Evolutionary conservation across 2,329 filamentous ascomycete genomes (phyloP).

Genomic region (Macrophomina pseudophaseolina): DNA sequence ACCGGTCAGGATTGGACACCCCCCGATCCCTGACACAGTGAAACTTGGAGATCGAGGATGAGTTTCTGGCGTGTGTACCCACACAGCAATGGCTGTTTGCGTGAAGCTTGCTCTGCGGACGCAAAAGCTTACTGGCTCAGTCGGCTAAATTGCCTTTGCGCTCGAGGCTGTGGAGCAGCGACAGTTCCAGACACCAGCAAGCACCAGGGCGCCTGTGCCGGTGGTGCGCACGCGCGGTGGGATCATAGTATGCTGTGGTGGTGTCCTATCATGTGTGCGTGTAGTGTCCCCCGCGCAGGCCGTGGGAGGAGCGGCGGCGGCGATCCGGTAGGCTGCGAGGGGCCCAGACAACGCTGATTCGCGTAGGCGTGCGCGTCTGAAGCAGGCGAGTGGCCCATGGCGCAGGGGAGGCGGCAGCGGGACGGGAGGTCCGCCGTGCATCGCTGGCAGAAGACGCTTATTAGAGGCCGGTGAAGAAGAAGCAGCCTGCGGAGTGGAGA

Average conservation of each 20-base stretch:
- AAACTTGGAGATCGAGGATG: conserved; percentile 18
- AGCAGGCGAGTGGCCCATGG: conserved; percentile 8
- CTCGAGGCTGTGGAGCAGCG: not conserved
- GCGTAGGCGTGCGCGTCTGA: conserved; percentile 19
- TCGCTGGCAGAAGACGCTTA: not conserved
- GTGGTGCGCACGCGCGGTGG: not conserved
- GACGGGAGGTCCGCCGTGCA: conserved; percentile 21
- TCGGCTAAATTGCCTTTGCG: conserved; percentile 12
- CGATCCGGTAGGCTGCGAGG: conserved; percentile 16
- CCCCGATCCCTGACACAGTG: conserved; percentile 18
- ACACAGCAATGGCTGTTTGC: not conserved
- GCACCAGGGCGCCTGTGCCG: conserved; percentile 4
- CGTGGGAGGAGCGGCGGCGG: conserved; percentile 4
- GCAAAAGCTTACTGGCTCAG: not conserved
- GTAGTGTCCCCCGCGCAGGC: not conserved
- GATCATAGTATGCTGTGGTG: not conserved
- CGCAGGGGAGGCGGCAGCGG: conserved; percentile 25
- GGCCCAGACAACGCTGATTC: conserved; percentile 10
- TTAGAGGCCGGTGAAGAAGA: conserved; percentile 18
- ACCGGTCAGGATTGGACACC: conserved; percentile 14
- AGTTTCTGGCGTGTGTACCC: conserved; percentile 3
- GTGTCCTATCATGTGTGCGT: conserved; percentile 17
- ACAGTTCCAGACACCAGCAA: conserved; percentile 5
- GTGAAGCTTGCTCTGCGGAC: not conserved
- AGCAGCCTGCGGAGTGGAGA: conserved; percentile 12